Percentiles rank a stretch among this genome's conserved stretches.
Conservation (phyloP, 352 stramenopile species). For the Pythium sp. region DNA sequence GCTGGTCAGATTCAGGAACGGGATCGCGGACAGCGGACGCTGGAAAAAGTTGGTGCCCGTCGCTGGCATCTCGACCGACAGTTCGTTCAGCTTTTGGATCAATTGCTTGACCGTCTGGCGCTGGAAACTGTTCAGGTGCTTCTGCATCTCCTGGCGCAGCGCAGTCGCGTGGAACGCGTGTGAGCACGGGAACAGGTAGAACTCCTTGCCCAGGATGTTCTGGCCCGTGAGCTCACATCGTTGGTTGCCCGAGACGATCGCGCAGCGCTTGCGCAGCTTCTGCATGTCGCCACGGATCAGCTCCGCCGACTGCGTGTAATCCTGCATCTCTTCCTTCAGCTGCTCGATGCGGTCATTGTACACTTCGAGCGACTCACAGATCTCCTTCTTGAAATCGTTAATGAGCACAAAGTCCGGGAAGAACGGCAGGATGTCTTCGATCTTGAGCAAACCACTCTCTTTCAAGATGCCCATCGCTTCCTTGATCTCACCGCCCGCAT, state of each 20-base stretch:
- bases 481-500: constrained; percentile 82
- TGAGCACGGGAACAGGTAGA: constrained; percentile 94
- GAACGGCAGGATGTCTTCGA: constrained; percentile 94
- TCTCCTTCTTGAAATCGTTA: constrained; percentile 95
- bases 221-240: constrained; percentile 88
- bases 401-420: constrained; percentile 95
- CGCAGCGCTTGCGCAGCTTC: constrained; percentile 80
- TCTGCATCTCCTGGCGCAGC: constrained; percentile 87
- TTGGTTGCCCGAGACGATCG: constrained; percentile 85
- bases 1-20: constrained; percentile 67
- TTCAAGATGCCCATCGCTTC: constrained; percentile 85
- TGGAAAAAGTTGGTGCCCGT: constrained; percentile 76
- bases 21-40: constrained; percentile 47
- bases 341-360: constrained; percentile 92
- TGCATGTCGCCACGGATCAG: constrained; percentile 90
- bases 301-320: constrained; percentile 90
- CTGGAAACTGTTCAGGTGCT: constrained; percentile 87
- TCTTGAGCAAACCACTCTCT: constrained; percentile 86
- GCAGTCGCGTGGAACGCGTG: constrained; percentile 93
- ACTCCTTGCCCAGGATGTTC: constrained; percentile 88
- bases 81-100: constrained; percentile 84
- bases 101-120: constrained; percentile 88
- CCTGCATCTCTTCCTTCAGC: constrained; percentile 92
- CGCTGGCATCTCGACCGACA: constrained; percentile 72
- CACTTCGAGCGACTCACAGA: constrained; percentile 89